phyloP scores from a whole-genome alignment of 495 filamentous ascomycete genomes.

The Penicillium daleae region DNA sequence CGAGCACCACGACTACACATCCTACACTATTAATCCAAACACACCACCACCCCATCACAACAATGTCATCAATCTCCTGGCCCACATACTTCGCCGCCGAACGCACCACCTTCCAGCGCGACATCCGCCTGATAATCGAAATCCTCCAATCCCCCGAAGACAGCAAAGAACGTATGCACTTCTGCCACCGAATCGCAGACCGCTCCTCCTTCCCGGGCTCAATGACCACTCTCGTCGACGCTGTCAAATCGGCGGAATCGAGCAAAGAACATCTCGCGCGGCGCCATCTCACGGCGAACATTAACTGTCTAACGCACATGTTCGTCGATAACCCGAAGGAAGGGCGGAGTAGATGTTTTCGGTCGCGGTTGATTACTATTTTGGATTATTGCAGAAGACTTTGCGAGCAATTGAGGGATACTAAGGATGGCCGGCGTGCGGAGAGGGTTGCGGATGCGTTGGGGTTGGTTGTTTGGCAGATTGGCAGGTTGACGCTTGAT shows the following conservation, averaged over 20 bases:
- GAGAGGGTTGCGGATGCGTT: neutral
- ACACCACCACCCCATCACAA: neutral
- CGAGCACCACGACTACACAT: no score
- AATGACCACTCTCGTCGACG: neutral
- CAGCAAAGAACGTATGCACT: neutral
- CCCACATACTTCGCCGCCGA: conserved; percentile 1
- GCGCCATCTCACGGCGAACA: neutral
- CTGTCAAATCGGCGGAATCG: neutral
- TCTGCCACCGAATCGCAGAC: neutral
- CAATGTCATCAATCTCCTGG: conserved; percentile 6
- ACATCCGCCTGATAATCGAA: neutral
- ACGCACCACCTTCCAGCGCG: conserved; percentile 1
- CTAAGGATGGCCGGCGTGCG: neutral
- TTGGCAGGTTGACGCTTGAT: conserved; percentile 1
- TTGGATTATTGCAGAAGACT: neutral
- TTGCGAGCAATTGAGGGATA: neutral
- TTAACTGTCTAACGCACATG: neutral
- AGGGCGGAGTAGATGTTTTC: neutral
- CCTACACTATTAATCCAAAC: neutral
- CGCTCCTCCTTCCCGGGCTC: neutral
- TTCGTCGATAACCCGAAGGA: neutral
- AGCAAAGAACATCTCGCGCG: neutral
- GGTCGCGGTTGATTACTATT: neutral
- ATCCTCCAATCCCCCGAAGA: neutral
- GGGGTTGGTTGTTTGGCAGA: conserved; percentile 3